A percentile compares a stretch with the other conserved stretches of the same genome.
These are phyloP conservation scores for Emergomyces orientalis DNA, from an alignment of 2,329 filamentous ascomycete genomes.

Conservation along the genomic window DNA sequence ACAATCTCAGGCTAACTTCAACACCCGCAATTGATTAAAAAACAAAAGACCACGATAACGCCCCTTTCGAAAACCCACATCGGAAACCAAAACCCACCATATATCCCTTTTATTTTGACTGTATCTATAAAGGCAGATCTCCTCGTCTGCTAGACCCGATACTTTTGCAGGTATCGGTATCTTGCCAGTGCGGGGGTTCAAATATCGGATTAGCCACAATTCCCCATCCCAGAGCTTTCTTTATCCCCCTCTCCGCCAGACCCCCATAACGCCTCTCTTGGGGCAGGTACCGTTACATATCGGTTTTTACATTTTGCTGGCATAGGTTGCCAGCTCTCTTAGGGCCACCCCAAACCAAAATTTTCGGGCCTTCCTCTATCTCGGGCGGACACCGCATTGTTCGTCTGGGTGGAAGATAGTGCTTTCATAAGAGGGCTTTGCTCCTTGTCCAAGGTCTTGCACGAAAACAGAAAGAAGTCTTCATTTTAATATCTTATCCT, in stretches of 20 bases:
- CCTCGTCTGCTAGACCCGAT: slow-evolving; percentile 77
- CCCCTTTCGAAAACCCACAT: slow-evolving; percentile 19
- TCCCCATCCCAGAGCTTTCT: slow-evolving; percentile 74
- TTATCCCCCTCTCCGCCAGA: slow-evolving; percentile 70
- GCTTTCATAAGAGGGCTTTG: slow-evolving; percentile 55
- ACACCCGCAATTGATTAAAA: not conserved
- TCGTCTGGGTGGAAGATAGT: slow-evolving; percentile 95
- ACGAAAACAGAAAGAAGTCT: slow-evolving; percentile 10
- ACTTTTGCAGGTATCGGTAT: slow-evolving; percentile 76
- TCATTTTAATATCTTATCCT: not conserved
- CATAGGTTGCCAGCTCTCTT: slow-evolving; percentile 63
- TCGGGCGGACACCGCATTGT: slow-evolving; percentile 87
- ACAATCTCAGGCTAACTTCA: not conserved
- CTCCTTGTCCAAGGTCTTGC: slow-evolving; percentile 21
- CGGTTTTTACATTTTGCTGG: slow-evolving; percentile 56
- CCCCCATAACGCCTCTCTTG: slow-evolving; percentile 78
- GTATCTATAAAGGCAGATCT: slow-evolving; percentile 43
- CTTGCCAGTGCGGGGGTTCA: slow-evolving; percentile 53
- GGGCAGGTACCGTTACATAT: slow-evolving; percentile 36
- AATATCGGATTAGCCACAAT: slow-evolving; percentile 62
- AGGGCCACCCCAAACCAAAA: slow-evolving; percentile 17
- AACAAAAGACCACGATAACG: slow-evolving; percentile 9
- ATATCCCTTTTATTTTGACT: slow-evolving; percentile 16
- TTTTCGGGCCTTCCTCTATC: slow-evolving; percentile 75
- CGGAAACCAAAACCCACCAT: slow-evolving; percentile 11